These are phyloP conservation scores for Kregervanrija pseudodelftensis DNA, from an alignment of 805 yeast genomes.

Conservation along the genomic window DNA sequence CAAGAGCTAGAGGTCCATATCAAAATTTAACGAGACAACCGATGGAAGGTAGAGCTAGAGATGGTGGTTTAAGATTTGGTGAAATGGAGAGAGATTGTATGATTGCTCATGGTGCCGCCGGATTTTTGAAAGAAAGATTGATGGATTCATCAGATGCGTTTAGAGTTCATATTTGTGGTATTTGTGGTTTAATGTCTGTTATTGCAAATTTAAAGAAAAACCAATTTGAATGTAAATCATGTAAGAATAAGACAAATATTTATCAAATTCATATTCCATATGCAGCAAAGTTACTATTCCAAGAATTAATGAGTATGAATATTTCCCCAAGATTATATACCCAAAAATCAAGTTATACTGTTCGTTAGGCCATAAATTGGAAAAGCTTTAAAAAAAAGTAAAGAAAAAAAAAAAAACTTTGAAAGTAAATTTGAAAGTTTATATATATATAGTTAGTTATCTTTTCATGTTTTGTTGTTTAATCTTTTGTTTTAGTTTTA, in stretches of 20 bases:
- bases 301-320: conserved; percentile 99
- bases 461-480: no score
- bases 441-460: no score
- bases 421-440: not conserved
- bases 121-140: conserved; percentile 92
- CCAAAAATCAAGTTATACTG: conserved; percentile 40
- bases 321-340: conserved; percentile 95
- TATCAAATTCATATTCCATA: conserved; percentile 97
- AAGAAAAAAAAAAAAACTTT: not conserved
- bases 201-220: conserved; percentile 96
- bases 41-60: conserved; percentile 98
- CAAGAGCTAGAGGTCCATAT: conserved; percentile 98
- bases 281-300: conserved; percentile 97
- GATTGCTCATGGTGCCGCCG: conserved; percentile 99
- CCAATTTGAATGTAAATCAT: conserved; percentile 97
- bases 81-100: conserved; percentile 99
- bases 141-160: conserved; percentile 99
- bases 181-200: conserved; percentile 97
- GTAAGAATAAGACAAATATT: conserved; percentile 97
- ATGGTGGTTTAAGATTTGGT: conserved; percentile 98
- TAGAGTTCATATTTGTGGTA: conserved; percentile 96
- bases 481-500: no score
- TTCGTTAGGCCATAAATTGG: conserved; percentile 14
- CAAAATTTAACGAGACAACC: conserved; percentile 98
- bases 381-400: not conserved